These are phyloP conservation scores for Saccharomycopsis schoenii DNA, from an alignment of 805 yeast species.

Conservation along the genomic window DNA sequence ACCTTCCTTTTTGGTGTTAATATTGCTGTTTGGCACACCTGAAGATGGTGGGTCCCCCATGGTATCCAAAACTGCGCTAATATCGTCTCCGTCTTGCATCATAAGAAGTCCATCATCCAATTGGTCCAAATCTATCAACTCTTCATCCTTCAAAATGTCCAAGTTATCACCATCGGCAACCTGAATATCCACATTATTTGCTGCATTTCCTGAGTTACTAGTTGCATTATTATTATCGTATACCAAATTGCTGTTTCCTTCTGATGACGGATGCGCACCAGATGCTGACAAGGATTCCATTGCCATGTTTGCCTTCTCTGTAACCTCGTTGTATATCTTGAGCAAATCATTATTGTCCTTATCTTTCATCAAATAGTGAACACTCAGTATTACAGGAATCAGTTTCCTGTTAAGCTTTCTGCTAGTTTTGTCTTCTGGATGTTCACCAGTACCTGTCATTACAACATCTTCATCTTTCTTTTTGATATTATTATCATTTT, in stretches of 20 bases:
- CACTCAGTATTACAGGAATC: background rate
- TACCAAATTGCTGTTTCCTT: background rate
- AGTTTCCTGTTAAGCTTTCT: background rate
- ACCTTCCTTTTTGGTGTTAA: background rate
- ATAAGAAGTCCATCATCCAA: background rate
- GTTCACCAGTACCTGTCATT: background rate
- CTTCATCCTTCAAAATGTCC: background rate
- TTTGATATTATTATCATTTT: background rate
- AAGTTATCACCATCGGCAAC: background rate
- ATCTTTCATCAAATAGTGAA: background rate
- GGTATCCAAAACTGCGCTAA: background rate
- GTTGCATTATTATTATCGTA: slow-evolving; percentile 1
- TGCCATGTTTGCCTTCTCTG: background rate
- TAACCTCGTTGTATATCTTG: background rate
- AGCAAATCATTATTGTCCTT: background rate
- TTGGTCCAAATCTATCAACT: background rate
- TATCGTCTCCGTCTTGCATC: background rate
- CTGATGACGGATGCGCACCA: background rate
- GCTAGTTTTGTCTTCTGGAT: background rate
- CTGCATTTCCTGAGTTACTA: background rate
- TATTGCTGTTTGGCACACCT: background rate
- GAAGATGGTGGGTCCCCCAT: background rate
- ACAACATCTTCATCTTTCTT: background rate
- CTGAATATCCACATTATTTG: background rate
- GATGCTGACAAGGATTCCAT: background rate